A percentile compares a stretch with the other conserved stretches of the same genome.
phyloP scores from a whole-genome alignment of 2,329 filamentous ascomycete genomes.

The Penicillium sp. region DNA sequence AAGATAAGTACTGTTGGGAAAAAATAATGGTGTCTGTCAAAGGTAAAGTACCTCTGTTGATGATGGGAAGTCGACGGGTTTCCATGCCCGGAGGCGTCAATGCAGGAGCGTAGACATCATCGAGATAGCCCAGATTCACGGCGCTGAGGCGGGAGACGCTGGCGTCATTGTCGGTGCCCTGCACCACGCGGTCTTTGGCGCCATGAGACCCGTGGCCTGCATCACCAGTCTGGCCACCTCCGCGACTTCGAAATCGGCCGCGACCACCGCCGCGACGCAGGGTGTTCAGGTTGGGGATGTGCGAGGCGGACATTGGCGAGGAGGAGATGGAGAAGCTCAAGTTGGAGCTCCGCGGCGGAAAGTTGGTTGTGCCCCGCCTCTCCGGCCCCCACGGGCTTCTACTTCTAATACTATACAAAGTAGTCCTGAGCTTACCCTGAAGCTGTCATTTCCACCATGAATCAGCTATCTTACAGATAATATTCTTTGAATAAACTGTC shows the following conservation, averaged over 20 bases:
- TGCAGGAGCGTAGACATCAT: constrained; percentile 65
- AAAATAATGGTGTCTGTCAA: too few relatives aligned
- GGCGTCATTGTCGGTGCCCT: constrained; percentile 85
- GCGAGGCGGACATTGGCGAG: constrained; percentile 68
- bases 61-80: constrained; percentile 70
- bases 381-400: too few relatives aligned
- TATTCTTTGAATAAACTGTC: too few relatives aligned
- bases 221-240: too few relatives aligned
- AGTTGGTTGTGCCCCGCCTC: too few relatives aligned
- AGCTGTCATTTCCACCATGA: too few relatives aligned
- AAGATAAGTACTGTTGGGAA: too few relatives aligned
- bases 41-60: constrained; percentile 86
- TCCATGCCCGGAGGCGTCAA: constrained; percentile 51
- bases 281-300: constrained; percentile 70
- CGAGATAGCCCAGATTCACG: constrained; percentile 72
- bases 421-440: too few relatives aligned
- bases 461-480: too few relatives aligned
- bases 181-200: constrained; percentile 63
- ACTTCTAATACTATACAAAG: too few relatives aligned
- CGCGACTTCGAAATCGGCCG: too few relatives aligned
- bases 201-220: constrained; percentile 19
- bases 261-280: constrained; percentile 45
- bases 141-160: constrained; percentile 81
- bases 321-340: constrained; percentile 14
- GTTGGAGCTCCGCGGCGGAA: too few relatives aligned